Conservation (phyloP, 1,139 yeast species). For the Scheffersomyces parashehatae region DNA sequence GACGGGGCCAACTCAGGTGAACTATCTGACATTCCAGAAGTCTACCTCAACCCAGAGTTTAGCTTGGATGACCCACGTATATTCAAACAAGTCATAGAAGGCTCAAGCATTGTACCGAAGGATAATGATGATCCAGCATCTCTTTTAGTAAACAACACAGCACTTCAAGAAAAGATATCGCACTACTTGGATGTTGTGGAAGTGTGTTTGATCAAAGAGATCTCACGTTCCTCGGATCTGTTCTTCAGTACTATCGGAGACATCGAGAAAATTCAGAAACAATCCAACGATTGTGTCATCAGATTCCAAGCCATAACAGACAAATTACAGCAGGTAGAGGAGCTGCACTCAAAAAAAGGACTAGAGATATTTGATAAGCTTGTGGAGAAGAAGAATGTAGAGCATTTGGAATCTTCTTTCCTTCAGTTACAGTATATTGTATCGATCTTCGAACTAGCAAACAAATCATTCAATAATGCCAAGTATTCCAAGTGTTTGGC, state of each 20-base stretch:
- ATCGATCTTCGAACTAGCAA: conserved; percentile 54
- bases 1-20: conserved; percentile 7
- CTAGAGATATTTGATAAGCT: conserved; percentile 52
- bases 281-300: conserved; percentile 53
- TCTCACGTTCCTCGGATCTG: conserved; percentile 78
- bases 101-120: conserved; percentile 39
- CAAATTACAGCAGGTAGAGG: conserved; percentile 45
- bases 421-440: conserved; percentile 60
- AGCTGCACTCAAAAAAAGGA: conserved; percentile 53
- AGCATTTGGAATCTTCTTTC: conserved; percentile 61
- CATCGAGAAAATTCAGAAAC: conserved; percentile 59
- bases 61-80: conserved; percentile 86
- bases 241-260: conserved; percentile 85
- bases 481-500: conserved; percentile 47
- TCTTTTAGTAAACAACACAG: conserved; percentile 40
- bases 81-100: conserved; percentile 71
- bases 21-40: conserved; percentile 56
- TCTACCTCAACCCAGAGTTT: conserved; percentile 69
- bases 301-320: conserved; percentile 47
- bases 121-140: conserved; percentile 15
- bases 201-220: conserved; percentile 74
- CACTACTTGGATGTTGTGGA: conserved; percentile 86
- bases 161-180: conserved; percentile 78
- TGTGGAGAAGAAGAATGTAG: conserved; percentile 59
- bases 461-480: conserved; percentile 43